Evolutionary conservation across 1,284 basidiomycete species (phyloP).

Genomic region (Ustilago xerochloae): DNA sequence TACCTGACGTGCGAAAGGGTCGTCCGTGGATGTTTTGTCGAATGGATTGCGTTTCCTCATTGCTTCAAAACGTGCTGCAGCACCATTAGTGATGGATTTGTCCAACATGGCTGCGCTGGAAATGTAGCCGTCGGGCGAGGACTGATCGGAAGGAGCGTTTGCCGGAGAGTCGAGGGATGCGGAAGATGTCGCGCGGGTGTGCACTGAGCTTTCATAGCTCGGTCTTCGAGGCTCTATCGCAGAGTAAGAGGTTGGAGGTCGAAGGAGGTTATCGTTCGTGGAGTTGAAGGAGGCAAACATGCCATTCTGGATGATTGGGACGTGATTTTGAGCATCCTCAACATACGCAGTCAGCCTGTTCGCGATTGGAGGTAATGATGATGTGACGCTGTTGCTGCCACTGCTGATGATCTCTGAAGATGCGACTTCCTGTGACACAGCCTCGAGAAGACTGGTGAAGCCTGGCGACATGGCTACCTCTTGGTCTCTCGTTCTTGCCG

Average conservation of each 20-base stretch:
- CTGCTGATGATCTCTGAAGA: not conserved
- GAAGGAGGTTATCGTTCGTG: not conserved
- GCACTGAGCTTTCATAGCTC: not conserved
- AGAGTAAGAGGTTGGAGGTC: not conserved
- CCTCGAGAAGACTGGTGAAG: slow-evolving; percentile 25
- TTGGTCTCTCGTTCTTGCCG: not conserved
- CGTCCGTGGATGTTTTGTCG: slow-evolving; percentile 7
- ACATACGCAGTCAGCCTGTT: not conserved
- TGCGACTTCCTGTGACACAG: slow-evolving; percentile 14
- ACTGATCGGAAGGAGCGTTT: slow-evolving; percentile 4
- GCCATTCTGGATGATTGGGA: slow-evolving; percentile 27
- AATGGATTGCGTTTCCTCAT: slow-evolving; percentile 24
- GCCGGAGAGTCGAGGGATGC: not conserved
- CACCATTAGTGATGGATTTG: not conserved
- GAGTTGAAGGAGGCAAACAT: slow-evolving; percentile 23
- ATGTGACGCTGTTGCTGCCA: not conserved
- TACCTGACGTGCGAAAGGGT: slow-evolving; percentile 4
- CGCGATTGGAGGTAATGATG: not conserved
- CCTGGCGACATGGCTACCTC: slow-evolving; percentile 22
- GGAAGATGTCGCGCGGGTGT: not conserved
- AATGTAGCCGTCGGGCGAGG: slow-evolving; percentile 8
- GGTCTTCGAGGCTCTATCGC: not conserved
- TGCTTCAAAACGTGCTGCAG: not conserved
- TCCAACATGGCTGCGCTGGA: slow-evolving; percentile 17
- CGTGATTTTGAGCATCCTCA: not conserved